Percentiles rank a stretch among this genome's conserved stretches.
phyloP scores from a whole-genome alignment of 2,329 filamentous ascomycete species.

The Monosporascus sp. region DNA sequence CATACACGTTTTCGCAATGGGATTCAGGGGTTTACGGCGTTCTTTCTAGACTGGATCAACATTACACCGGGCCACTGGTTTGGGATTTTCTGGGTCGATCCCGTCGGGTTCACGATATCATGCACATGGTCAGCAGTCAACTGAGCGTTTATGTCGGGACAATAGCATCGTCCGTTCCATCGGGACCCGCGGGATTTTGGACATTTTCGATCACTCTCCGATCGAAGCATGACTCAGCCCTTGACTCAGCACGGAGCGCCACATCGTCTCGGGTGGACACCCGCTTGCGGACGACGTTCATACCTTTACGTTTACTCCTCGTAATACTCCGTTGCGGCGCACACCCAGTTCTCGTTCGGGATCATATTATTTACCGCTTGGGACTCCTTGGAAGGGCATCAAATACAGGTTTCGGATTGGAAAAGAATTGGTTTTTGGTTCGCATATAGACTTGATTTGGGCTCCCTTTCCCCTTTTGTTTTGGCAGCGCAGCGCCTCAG shows the following conservation, averaged over 20 bases:
- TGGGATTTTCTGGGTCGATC: constrained; percentile 9
- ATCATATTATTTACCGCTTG: constrained; percentile 10
- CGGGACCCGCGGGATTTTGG: neutral
- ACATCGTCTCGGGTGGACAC: neutral
- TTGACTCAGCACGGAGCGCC: neutral
- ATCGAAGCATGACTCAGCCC: neutral
- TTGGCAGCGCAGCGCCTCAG: constrained; percentile 14
- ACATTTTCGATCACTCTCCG: neutral
- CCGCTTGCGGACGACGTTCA: neutral
- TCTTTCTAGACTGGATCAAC: constrained; percentile 17
- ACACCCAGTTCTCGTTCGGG: constrained; percentile 5
- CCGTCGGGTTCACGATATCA: constrained; percentile 5
- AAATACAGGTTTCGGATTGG: constrained; percentile 26
- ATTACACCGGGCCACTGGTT: constrained; percentile 3
- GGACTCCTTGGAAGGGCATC: constrained; percentile 18
- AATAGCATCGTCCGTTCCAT: neutral
- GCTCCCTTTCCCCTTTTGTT: constrained; percentile 19
- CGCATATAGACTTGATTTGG: constrained; percentile 30
- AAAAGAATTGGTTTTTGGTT: constrained; percentile 20
- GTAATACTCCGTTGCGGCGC: constrained; percentile 1
- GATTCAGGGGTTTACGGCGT: constrained; percentile 15
- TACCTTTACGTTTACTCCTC: constrained; percentile 2
- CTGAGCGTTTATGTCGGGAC: constrained; percentile 11
- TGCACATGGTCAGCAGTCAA: constrained; percentile 4
- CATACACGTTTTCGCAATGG: constrained; percentile 10